Base-by-base conservation (phyloP, 257 asterid species). In the Solanum corneliomulleri region DNA sequence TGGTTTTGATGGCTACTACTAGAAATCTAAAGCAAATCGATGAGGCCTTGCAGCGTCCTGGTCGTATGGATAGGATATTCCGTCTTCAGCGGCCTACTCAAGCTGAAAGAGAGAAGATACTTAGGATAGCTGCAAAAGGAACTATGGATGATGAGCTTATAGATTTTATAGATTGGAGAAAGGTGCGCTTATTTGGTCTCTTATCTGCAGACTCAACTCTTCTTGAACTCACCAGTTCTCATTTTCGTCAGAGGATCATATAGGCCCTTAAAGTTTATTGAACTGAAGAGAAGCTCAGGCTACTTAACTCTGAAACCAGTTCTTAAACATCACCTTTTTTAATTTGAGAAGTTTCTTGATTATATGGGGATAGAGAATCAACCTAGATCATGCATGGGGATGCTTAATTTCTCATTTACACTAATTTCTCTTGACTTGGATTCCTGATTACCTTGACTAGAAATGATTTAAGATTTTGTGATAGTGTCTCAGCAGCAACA, bases 61-160 rank as follows among this genome's bases (percentile, higher is more conserved):
- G 99, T 85, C 91, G 99, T 89, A 97, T 97, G 99, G 99, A 97
- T 91, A 95, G 99, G 90, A 92, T 95, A 88, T 95, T 97, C 93
- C 94, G 93, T 91, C 99, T 97, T 90, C 99, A 97, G 75, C 92
- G 91, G n/a, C 98, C 98, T 76, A 95, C 96, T 84, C 97, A 93
- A 89, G 87, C 89, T 70, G 99, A 97, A 92, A 92, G 99, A 90
- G 99, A 97, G 90, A 93, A 91, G 90, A 96, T 97, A 82, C 93
- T 97, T 47, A 91, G 42, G 31, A 71, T 88, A 89, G 93, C 98
- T 89, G 99, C 99, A 33, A 93, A 92, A 89, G 96, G 93, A 93
- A 94, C 96, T 44, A 97, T 97, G 98, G 99, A 97, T 86, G 94
- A 90, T 92, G 96, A 97, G 64, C 94, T 97, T 86, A 90, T 95